Base-by-base conservation (phyloP, 1,139 yeast genomes). In the Candida freyschussii region DNA sequence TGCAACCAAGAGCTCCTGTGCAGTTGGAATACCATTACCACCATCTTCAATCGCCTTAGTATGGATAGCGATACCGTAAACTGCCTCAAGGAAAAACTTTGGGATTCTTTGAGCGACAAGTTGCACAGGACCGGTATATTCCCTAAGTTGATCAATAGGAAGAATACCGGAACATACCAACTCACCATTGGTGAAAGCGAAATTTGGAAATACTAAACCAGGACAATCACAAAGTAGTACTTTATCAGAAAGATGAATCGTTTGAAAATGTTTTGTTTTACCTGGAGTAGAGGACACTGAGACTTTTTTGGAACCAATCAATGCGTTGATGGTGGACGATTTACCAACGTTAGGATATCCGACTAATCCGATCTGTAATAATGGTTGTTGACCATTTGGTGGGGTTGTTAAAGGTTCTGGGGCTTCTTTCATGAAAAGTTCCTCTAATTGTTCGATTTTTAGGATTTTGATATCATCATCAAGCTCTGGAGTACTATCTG, bases 241-340 rank as follows among this genome's bases (percentile, higher is more conserved):
- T 27, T 81, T 71, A 30, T 82, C 83, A 1, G 96, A 78, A 29
- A 93, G 71, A 52, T 79, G 76, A 43, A 93, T 87, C 2, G 99
- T 93, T 66, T 93, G 99, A 70, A 93, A 93, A 69, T 93, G 99
- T 59, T 93, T 93, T 13, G 99, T 93, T 59, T 93, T 93, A 65
- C 99, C 99, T 6, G 99, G 99, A 0, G 98, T 93, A 2, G 98
- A 72, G 2, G 98, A 91, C 24, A 93, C 98, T 1, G 97, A 87
- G 10, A 93, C 99, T 56, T 86, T 89, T 56, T 93, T 93, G 17
- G 96, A 78, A 14, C 98, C 98, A 31, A 91, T 93, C 31, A 93
- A 69, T 0, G 97, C 96, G 59, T 89, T 89, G 50, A 89, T 89
- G 9, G 97, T 89, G 9, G 96, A 87, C 1, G 96, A 89, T 59